phyloP scores from a whole-genome alignment of 129 eudicot species.

The Ambrosia trifida region DNA sequence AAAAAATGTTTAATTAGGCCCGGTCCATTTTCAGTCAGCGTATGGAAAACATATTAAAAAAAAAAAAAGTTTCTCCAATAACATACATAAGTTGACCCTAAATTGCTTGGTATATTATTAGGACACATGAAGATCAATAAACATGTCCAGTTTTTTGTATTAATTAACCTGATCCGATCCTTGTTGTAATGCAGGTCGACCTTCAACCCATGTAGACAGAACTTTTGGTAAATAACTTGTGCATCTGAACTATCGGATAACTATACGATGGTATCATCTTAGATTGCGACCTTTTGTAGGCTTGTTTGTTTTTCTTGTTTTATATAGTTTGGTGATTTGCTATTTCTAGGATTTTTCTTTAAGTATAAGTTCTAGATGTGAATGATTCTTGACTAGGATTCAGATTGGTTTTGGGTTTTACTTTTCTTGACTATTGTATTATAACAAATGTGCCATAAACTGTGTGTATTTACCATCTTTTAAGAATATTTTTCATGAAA shows the following conservation, averaged over 20 bases:
- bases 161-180: background rate
- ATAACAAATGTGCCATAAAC: slow-evolving; percentile 4
- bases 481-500: background rate
- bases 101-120: background rate
- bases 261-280: background rate
- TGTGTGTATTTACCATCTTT: background rate
- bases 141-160: background rate
- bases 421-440: background rate
- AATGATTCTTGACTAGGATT: background rate
- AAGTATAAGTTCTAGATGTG: slow-evolving; percentile 9
- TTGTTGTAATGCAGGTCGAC: slow-evolving; percentile 18
- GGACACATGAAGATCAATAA: background rate
- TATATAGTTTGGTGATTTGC: slow-evolving; percentile 26
- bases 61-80: background rate
- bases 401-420: background rate
- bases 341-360: slow-evolving; percentile 25
- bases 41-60: background rate
- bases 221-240: slow-evolving; percentile 26
- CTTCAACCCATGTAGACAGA: slow-evolving; percentile 18
- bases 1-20: background rate
- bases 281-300: background rate
- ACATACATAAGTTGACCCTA: background rate
- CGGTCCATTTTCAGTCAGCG: background rate
- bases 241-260: background rate
- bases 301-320: slow-evolving; percentile 13